Evolutionary conservation across 495 filamentous ascomycete genomes (phyloP).

Genomic region (Amniculicola lignicola): DNA sequence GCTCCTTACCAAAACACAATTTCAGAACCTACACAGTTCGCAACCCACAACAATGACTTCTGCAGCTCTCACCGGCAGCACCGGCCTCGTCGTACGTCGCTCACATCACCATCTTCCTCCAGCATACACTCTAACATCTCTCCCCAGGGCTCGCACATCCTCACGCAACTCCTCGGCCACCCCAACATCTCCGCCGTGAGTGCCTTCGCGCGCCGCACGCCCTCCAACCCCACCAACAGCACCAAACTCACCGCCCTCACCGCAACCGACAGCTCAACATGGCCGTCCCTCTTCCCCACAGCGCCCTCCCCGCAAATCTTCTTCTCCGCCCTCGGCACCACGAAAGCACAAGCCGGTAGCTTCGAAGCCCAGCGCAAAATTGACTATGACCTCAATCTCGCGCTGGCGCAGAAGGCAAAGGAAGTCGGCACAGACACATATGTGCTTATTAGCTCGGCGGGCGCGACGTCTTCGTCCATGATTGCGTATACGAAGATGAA

Average conservation of each 20-base stretch:
- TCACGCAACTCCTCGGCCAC: slow-evolving; percentile 37
- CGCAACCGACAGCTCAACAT: slow-evolving; percentile 35
- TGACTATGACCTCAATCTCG: slow-evolving; percentile 50
- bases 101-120: background rate
- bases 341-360: slow-evolving; percentile 46
- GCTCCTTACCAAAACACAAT: background rate
- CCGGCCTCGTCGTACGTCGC: slow-evolving; percentile 40
- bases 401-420: slow-evolving; percentile 50
- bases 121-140: background rate
- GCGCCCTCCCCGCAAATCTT: slow-evolving; percentile 37
- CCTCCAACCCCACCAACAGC: slow-evolving; percentile 31
- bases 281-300: slow-evolving; percentile 42
- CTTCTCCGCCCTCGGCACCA: slow-evolving; percentile 51
- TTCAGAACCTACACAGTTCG: too few relatives aligned
- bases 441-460: slow-evolving; percentile 45
- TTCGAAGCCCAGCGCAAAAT: slow-evolving; percentile 51
- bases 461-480: slow-evolving; percentile 23
- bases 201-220: slow-evolving; percentile 40
- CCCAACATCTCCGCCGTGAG: slow-evolving; percentile 35
- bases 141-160: slow-evolving; percentile 41
- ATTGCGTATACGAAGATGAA: slow-evolving; percentile 67
- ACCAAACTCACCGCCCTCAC: slow-evolving; percentile 36
- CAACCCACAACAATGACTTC: slow-evolving; percentile 37
- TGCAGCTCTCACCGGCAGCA: slow-evolving; percentile 40
- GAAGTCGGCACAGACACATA: slow-evolving; percentile 50